phyloP scores from a whole-genome alignment of 1,284 basidiomycete genomes.

The Chalciporus sp. region DNA sequence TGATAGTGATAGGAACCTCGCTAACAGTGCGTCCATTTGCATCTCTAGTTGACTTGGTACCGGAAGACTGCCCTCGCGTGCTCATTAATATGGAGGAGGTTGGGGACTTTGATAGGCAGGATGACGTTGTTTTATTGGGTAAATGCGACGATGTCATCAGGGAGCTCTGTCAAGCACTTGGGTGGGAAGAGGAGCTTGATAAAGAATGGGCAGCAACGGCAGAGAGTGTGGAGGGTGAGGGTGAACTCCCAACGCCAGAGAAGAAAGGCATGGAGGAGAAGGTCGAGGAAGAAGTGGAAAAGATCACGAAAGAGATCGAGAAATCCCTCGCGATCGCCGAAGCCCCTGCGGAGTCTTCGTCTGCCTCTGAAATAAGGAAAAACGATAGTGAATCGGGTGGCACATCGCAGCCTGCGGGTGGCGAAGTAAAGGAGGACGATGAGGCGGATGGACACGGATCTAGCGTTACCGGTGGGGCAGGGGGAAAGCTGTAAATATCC shows the following conservation, averaged over 20 bases:
- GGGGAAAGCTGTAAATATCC: neutral
- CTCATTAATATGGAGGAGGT: conserved; percentile 68
- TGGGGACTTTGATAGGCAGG: conserved; percentile 52
- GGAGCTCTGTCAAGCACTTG: conserved; percentile 62
- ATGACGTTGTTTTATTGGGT: conserved; percentile 66
- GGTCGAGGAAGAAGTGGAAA: conserved; percentile 37
- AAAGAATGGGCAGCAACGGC: conserved; percentile 56
- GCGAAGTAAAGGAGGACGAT: neutral
- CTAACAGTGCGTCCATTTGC: conserved; percentile 82
- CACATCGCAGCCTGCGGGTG: neutral
- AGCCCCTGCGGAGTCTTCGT: neutral
- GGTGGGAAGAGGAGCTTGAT: conserved; percentile 68
- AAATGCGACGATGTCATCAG: conserved; percentile 68
- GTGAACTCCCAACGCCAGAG: conserved; percentile 10
- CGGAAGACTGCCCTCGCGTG: conserved; percentile 55
- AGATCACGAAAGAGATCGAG: conserved; percentile 36
- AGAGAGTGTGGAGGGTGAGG: conserved; percentile 25
- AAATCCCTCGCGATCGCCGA: conserved; percentile 28
- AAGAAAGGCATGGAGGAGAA: conserved; percentile 19
- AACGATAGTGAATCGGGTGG: neutral
- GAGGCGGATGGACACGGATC: neutral
- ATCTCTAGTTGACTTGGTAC: conserved; percentile 55
- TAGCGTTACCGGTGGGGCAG: neutral
- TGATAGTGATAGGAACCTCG: conserved; percentile 93
- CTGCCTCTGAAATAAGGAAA: neutral